These are phyloP conservation scores for Schizopora paradoxa DNA, from an alignment of 1,284 basidiomycete genomes.

Conservation along the genomic window DNA sequence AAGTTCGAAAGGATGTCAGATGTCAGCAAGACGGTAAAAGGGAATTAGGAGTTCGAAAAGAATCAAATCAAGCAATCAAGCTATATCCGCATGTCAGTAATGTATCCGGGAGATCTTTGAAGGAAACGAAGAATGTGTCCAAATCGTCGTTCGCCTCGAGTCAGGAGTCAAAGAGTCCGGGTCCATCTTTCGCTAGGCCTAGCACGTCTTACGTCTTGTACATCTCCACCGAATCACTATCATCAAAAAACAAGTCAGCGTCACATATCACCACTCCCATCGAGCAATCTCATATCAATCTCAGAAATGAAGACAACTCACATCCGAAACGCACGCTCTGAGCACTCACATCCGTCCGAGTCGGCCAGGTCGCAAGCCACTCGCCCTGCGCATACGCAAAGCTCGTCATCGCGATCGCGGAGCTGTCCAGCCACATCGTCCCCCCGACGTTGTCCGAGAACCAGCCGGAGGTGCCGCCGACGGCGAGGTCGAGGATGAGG, in stretches of 20 bases:
- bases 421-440: constrained; percentile 35
- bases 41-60: no score
- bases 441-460: constrained; percentile 34
- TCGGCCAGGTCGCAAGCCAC: constrained; percentile 32
- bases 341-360: constrained; percentile 24
- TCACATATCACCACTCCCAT: no score
- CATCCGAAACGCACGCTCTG: constrained; percentile 36
- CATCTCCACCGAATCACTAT: constrained; percentile 17
- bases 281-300: no score
- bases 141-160: no score
- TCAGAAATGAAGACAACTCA: background rate
- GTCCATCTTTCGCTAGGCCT: background rate
- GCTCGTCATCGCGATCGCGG: constrained; percentile 20
- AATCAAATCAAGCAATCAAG: no score
- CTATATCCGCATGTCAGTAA: no score
- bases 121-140: no score
- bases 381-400: constrained; percentile 29
- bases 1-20: no score
- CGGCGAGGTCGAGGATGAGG: constrained; percentile 35
- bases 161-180: no score
- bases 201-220: constrained; percentile 25
- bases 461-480: constrained; percentile 40
- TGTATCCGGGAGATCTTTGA: no score
- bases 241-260: background rate
- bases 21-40: no score